These are phyloP conservation scores for Penicillium parvum DNA, from an alignment of 495 filamentous ascomycete species.

Conservation along the genomic window DNA sequence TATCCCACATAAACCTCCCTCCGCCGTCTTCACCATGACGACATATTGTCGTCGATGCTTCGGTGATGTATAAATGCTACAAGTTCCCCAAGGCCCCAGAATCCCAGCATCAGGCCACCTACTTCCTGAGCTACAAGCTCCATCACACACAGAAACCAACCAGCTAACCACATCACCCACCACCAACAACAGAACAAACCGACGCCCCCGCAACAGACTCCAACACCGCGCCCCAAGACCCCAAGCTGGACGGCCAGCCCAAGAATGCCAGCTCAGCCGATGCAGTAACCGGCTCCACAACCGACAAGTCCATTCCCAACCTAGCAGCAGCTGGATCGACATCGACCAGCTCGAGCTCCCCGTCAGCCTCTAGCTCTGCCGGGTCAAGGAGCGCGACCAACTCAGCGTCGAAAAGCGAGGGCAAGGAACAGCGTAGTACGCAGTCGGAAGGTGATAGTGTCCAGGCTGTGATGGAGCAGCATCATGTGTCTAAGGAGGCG, in stretches of 20 bases:
- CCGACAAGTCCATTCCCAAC: not conserved
- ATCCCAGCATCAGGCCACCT: not conserved
- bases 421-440: slow-evolving; percentile 14
- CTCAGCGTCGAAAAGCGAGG: not conserved
- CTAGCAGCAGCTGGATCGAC: not conserved
- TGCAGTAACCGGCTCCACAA: not conserved
- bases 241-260: slow-evolving; percentile 7
- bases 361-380: not conserved
- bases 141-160: not conserved
- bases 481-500: slow-evolving; percentile 31
- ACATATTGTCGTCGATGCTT: too few species aligned
- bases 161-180: not conserved
- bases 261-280: slow-evolving; percentile 6
- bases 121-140: not conserved
- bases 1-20: not conserved
- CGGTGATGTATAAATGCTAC: too few species aligned
- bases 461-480: not conserved
- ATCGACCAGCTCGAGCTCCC: not conserved
- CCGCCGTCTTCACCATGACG: not conserved
- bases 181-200: slow-evolving; percentile 34
- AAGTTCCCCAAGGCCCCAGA: too few species aligned
- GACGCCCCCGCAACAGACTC: slow-evolving; percentile 19
- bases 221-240: slow-evolving; percentile 24
- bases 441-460: too few species aligned
- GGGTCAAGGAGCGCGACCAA: not conserved